Percentiles rank a stretch among this genome's conserved stretches.
Conservation (phyloP, 2,329 filamentous ascomycete species). For the Stemphylium beticola region DNA sequence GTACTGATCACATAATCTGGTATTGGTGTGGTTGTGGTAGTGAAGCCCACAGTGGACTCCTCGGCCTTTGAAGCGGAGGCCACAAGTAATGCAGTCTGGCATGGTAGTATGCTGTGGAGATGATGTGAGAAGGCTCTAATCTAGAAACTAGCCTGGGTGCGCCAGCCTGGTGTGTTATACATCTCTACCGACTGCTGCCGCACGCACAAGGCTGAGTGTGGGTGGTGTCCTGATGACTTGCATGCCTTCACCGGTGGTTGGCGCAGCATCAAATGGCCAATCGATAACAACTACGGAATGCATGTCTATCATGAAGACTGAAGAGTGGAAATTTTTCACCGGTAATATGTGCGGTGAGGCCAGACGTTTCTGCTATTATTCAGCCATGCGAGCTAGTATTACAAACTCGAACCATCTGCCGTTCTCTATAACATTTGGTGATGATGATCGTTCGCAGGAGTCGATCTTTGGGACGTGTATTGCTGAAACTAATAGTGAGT, state of each 20-base stretch:
- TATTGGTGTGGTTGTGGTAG: neutral
- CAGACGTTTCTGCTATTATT: neutral
- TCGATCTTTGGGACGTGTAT: too few species aligned
- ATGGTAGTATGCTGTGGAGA: slow-evolving; percentile 5
- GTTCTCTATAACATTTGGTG: too few species aligned
- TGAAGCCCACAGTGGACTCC: slow-evolving; percentile 20
- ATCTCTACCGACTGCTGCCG: neutral
- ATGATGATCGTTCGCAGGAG: too few species aligned
- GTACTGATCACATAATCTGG: slow-evolving; percentile 1
- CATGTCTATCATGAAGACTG: neutral
- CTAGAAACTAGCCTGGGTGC: neutral
- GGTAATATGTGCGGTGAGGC: neutral
- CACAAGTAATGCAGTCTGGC: slow-evolving; percentile 21
- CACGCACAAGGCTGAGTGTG: slow-evolving; percentile 22
- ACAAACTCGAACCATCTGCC: neutral
- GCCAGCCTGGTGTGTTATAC: slow-evolving; percentile 1
- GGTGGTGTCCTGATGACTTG: slow-evolving; percentile 13
- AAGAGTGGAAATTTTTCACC: neutral
- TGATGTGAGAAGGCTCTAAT: neutral
- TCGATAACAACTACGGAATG: neutral
- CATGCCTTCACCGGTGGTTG: slow-evolving; percentile 17
- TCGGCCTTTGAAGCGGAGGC: slow-evolving; percentile 12
- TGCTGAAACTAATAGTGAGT: neutral
- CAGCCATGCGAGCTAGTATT: neutral
- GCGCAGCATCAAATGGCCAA: neutral